Evolutionary conservation across 495 filamentous ascomycete genomes (phyloP).

Genomic region (Tuber indicum): DNA sequence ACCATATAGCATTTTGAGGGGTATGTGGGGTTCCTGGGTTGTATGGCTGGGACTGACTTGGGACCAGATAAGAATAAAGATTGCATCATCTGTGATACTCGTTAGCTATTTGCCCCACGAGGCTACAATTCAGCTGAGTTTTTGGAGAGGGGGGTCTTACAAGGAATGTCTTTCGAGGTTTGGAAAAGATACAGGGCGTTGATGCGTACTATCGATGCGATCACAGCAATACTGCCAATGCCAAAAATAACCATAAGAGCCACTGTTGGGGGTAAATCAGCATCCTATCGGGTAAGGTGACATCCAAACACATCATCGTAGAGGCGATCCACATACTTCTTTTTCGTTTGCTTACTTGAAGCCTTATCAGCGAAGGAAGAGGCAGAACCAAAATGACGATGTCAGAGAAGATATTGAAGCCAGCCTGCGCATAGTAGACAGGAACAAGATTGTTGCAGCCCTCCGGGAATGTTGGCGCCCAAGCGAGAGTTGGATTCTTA

Average conservation of each 20-base stretch:
- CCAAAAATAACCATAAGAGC: constrained; percentile 33
- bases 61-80: constrained; percentile 42
- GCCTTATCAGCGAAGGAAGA: constrained; percentile 31
- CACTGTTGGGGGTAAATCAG: constrained; percentile 15
- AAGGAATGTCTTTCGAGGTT: constrained; percentile 32
- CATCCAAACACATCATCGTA: neutral
- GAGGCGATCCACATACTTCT: constrained; percentile 15
- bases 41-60: constrained; percentile 9
- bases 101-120: neutral
- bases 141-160: constrained; percentile 5
- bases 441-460: constrained; percentile 36
- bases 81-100: constrained; percentile 24
- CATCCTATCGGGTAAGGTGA: neutral
- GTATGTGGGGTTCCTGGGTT: neutral
- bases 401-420: constrained; percentile 39
- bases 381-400: constrained; percentile 37
- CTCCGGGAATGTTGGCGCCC: constrained; percentile 33
- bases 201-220: constrained; percentile 42
- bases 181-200: constrained; percentile 41
- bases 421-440: constrained; percentile 39
- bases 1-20: neutral
- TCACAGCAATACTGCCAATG: constrained; percentile 38
- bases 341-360: constrained; percentile 39
- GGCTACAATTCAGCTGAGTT: neutral
- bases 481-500: constrained; percentile 30